phyloP scores from a whole-genome alignment of 495 filamentous ascomycete genomes.

The Entonaema liquescens region DNA sequence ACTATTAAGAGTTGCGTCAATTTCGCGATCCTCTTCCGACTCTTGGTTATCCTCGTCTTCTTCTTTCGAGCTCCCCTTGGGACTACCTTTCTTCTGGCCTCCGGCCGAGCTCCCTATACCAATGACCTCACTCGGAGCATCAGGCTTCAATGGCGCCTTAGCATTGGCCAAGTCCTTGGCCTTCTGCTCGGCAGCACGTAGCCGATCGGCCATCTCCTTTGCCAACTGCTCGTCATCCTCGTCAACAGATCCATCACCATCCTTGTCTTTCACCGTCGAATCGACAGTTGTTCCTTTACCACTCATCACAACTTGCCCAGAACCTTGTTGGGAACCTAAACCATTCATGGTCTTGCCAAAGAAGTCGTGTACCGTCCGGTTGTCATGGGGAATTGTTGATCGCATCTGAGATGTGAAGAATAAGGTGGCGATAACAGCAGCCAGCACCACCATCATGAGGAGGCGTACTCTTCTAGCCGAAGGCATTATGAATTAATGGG shows the following conservation, averaged over 20 bases:
- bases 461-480: constrained; percentile 73
- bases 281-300: constrained; percentile 43
- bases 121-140: constrained; percentile 54
- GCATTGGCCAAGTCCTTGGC: constrained; percentile 64
- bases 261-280: constrained; percentile 49
- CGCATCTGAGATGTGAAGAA: constrained; percentile 65
- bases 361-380: constrained; percentile 57
- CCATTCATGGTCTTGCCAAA: constrained; percentile 65
- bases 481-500: constrained; percentile 63
- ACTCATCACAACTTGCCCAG: constrained; percentile 47
- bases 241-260: constrained; percentile 56
- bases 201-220: constrained; percentile 54
- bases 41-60: constrained; percentile 56
- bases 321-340: constrained; percentile 48
- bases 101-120: constrained; percentile 68
- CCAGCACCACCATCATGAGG: constrained; percentile 64
- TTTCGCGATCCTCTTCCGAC: constrained; percentile 64
- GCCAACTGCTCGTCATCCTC: constrained; percentile 54
- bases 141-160: constrained; percentile 63
- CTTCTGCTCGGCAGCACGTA: constrained; percentile 61
- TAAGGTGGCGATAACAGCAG: constrained; percentile 65
- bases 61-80: constrained; percentile 39
- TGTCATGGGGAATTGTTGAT: constrained; percentile 47
- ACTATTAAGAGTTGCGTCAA: constrained; percentile 70
- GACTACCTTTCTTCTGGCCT: constrained; percentile 63